Conservation (phyloP, 306 rosid genomes). For the Luffa acutangula region DNA sequence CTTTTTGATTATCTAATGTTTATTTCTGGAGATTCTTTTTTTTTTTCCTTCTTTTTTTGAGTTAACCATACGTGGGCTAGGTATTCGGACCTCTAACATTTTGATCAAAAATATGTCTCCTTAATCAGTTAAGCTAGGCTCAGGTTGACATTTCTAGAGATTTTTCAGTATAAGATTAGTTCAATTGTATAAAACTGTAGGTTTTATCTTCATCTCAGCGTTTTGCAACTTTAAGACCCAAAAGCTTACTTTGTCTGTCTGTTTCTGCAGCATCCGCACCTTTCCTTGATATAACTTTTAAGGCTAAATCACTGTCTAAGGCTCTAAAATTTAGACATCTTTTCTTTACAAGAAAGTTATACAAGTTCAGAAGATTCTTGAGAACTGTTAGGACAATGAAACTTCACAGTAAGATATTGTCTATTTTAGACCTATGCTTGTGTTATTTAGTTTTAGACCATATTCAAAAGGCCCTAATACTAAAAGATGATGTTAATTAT, state of each 20-base stretch:
- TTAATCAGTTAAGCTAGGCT: neutral
- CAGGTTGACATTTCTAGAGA: neutral
- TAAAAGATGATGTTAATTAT: neutral
- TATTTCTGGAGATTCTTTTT: neutral
- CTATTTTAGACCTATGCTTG: neutral
- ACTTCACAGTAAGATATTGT: neutral
- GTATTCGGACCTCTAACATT: neutral
- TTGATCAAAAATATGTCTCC: neutral
- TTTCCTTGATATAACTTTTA: neutral
- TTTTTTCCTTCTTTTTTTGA: neutral
- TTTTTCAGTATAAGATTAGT: neutral
- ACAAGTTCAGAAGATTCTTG: neutral
- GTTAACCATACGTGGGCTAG: neutral
- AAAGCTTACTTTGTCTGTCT: neutral
- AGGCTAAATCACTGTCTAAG: neutral
- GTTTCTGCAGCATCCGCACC: neutral
- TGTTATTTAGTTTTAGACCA: neutral
- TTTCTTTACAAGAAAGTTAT: neutral
- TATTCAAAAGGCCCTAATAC: neutral
- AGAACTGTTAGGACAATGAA: neutral
- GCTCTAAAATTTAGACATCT: neutral
- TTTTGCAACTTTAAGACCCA: neutral
- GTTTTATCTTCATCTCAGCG: neutral
- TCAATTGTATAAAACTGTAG: neutral
- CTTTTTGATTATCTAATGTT: neutral